Base-by-base conservation (phyloP, 2,329 filamentous ascomycete genomes). In the Ustilaginoidea virens region DNA sequence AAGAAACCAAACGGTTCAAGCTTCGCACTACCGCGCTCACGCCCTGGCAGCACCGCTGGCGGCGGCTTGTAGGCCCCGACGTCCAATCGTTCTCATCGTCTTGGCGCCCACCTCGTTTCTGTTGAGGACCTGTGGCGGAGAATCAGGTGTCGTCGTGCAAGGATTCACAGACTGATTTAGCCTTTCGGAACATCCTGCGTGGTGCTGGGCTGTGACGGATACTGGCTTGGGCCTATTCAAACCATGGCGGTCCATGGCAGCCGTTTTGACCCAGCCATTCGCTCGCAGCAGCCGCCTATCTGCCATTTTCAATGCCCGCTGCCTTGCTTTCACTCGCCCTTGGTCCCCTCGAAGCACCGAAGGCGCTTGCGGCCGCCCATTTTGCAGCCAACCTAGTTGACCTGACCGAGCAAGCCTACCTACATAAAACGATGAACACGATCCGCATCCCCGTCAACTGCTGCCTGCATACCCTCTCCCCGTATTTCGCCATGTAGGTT, bases 401-500 rank as follows among this genome's bases (percentile, higher is more conserved):
- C n/a, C n/a, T n/a, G n/a, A n/a, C n/a, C n/a, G n/a, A n/a, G n/a
- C n/a, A n/a, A n/a, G n/a, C n/a, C n/a, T n/a, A n/a, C n/a, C n/a
- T n/a, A n/a, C n/a, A n/a, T n/a, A n/a, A n/a, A n/a, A n/a, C n/a
- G n/a, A n/a, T n/a, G n/a, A n/a, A n/a, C n/a, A n/a, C n/a, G n/a
- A n/a, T n/a, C n/a, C n/a, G n/a, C n/a, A n/a, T n/a, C n/a, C n/a
- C n/a, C n/a, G n/a, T n/a, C n/a, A n/a, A n/a, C n/a, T n/a, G n/a
- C n/a, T n/a, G n/a, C n/a, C n/a, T n/a, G n/a, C n/a, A n/a, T n/a
- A n/a, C 7, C n/a, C 5, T 47, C 43, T 42, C 51, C 44, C 48
- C 46, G 49, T 48, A 43, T 56, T 59, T 58, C 57, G 56, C 49
- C 48, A 51, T 47, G 41, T 46, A 38, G 47, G 38, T 44, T 44